Base-by-base conservation (phyloP, 1,139 yeast species). In the Taiozyma onychis region DNA sequence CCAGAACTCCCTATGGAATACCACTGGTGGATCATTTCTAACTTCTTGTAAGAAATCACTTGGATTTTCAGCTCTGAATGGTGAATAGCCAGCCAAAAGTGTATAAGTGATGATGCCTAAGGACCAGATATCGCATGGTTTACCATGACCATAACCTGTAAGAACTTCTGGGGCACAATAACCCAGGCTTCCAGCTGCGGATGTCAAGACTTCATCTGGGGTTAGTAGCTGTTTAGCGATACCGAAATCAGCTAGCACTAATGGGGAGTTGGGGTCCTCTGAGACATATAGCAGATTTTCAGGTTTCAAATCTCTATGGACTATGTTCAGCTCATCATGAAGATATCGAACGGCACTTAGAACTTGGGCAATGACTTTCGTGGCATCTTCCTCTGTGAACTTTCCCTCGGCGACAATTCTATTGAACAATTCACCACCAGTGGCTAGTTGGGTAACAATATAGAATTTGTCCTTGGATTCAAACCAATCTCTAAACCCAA, bases 81-180 rank as follows among this genome's bases (percentile, higher is more conserved):
- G 97, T 9, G 96, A 85, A 67, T 90, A 90, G 1, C 99, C 99
- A 62, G 95, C 89, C 48, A 93, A 75, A 49, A 91, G 72, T 0
- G 97, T 90, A 67, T 90, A 93, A 1, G 96, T 81, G 48, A 93
- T 88, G 10, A 90, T 96, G 26, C 97, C 97, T 44, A 90, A 67
- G 2, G 95, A 85, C 97, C 97, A 90, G 44, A 90, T 77, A 65
- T 90, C 97, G 66, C 96, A 90, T 2, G 96, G 91, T 63, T 86
- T 88, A 43, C 96, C 95, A 68, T 90, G 96, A 8, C 96, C 96
- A 41, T 74, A 69, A 6, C 88, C 84, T 46, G 78, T 68, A 39
- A 90, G 73, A 5, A 90, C 93, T 65, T 90, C 97, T 0, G 97
- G 97, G 0, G 97, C 97, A 6, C 96, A 96, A 65, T 90, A 90